Conservation (phyloP, 345 rosid genomes). For the Barbarea vulgaris region DNA sequence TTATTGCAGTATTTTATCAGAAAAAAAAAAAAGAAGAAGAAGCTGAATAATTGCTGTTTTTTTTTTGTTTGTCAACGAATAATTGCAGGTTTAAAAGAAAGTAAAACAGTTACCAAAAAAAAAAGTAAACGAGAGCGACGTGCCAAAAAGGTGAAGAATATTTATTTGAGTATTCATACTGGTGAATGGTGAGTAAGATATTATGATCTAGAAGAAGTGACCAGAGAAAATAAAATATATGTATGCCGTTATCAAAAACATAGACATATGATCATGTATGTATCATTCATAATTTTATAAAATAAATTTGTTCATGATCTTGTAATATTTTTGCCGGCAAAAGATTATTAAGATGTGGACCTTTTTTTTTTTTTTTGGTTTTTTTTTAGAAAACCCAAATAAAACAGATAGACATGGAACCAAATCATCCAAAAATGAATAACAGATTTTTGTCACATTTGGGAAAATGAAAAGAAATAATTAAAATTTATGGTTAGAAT, state of each 20-base stretch:
- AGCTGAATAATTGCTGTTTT: neutral
- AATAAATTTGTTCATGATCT: neutral
- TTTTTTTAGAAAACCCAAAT: neutral
- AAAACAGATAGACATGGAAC: neutral
- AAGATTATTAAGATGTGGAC: neutral
- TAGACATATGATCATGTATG: neutral
- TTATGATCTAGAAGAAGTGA: constrained; percentile 8
- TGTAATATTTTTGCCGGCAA: neutral
- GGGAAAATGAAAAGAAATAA: neutral
- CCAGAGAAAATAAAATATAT: neutral
- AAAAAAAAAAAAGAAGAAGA: neutral
- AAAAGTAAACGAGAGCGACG: constrained; percentile 24
- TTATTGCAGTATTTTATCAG: neutral
- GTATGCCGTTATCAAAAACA: neutral
- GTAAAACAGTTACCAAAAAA: neutral
- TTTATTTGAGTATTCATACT: neutral
- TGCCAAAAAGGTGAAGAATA: neutral
- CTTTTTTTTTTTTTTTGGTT: neutral
- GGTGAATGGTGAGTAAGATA: constrained; percentile 12
- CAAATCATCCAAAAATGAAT: neutral
- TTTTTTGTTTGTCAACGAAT: neutral
- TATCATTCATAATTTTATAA: neutral
- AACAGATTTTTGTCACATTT: neutral
- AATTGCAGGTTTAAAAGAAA: neutral
- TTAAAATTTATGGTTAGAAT: neutral